A percentile compares a stretch with the other conserved stretches of the same genome.
These are phyloP conservation scores for Hanseniaspora valbyensis DNA, from an alignment of 805 yeast genomes.

Conservation along the genomic window DNA sequence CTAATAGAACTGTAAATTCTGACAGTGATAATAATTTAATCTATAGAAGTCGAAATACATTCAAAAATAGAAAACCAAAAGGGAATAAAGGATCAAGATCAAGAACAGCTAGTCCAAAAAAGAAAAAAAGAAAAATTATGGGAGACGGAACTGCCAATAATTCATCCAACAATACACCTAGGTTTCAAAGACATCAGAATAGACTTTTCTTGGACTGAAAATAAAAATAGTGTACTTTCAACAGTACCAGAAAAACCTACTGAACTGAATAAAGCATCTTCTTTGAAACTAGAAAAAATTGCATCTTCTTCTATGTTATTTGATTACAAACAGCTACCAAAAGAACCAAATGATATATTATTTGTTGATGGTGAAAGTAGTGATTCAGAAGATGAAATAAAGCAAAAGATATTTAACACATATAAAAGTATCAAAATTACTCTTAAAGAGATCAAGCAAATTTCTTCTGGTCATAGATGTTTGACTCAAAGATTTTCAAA, in stretches of 20 bases:
- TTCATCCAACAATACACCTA: too few relatives aligned
- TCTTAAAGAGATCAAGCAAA: background rate
- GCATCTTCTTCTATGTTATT: too few relatives aligned
- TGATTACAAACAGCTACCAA: background rate
- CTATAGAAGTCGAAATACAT: background rate
- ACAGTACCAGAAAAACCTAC: too few relatives aligned
- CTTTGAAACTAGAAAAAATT: too few relatives aligned
- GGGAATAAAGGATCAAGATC: too few relatives aligned
- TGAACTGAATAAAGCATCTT: too few relatives aligned
- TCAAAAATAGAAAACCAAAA: background rate
- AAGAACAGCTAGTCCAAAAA: too few relatives aligned
- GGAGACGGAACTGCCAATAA: too few relatives aligned
- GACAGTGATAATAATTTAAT: background rate
- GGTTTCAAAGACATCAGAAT: too few relatives aligned
- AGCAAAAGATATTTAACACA: background rate
- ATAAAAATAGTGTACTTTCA: too few relatives aligned
- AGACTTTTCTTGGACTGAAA: too few relatives aligned
- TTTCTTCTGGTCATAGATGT: background rate
- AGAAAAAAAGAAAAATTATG: background rate
- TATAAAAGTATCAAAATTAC: background rate
- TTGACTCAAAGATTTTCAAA: background rate
- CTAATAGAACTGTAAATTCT: background rate
- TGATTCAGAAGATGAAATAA: background rate
- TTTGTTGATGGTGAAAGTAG: slow-evolving; percentile 5
- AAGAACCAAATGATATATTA: background rate